Evolutionary conservation across 148 eudicot species (phyloP), one percentile per base, ranked within the genome.

Genomic region (Euryodendron excelsum): DNA sequence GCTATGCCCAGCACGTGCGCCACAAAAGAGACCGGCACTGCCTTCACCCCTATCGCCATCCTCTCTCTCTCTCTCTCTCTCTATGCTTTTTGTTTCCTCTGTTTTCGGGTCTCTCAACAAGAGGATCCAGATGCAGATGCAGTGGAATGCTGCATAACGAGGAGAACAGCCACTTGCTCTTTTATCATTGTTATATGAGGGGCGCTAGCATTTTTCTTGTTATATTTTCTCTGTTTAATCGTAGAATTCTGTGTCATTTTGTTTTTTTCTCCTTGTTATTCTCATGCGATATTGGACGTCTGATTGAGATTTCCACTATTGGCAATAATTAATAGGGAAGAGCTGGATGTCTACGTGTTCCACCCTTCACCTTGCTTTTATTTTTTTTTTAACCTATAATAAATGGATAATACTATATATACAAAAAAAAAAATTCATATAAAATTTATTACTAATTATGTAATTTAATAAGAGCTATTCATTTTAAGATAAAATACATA

Each of bases 1-100:
- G 85, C 88, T n/a, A 89, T 44, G 4, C 82, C 98, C 28, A 91
- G 83, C 75, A 74, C 75, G 81, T 94, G 97, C 10, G 87, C 90
- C 76, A 82, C 93, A 47, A 50, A 84, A 8, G 97, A 83, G 61
- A 92, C 34, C 10, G 83, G 83, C 81, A 80, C 31, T 47, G 91
- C 91, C 77, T 85, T 89, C 61, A 87, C 72, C 18, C 59, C 85
- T 0, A 74, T 62, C 44, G 86, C 90, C 90, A 87, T 91, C 75
- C 28, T 8, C 18, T 9, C 12, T 27, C 47, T 1, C 48, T 34
- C n/a, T 47, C 50, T 28, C 53, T 77, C 62, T 50, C 62, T 36
- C n/a, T 28, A 12, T 34, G 8, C 41, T 31, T 33, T 47, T 8
- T 33, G 18, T 73, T 5, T 20, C 2, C 23, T 25, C 3, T 3